A percentile compares a stretch with the other conserved stretches of the same genome.
These are phyloP conservation scores for Gymnopilus junonius DNA, from an alignment of 768 basidiomycete genomes.

Conservation along the genomic window DNA sequence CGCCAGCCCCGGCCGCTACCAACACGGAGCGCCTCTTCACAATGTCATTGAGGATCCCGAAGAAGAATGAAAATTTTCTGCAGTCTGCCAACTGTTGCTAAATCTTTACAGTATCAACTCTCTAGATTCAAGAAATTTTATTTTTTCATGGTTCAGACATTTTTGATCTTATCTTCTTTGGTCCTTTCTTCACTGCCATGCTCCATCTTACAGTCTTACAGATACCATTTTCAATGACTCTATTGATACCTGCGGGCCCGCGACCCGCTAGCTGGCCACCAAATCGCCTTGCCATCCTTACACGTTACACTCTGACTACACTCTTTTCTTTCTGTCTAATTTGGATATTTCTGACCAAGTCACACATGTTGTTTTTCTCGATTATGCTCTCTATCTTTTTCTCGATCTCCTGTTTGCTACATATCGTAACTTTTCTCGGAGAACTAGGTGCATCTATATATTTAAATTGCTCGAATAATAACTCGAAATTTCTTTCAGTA, in stretches of 20 bases:
- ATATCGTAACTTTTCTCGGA: conserved; percentile 3
- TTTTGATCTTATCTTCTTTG: background rate
- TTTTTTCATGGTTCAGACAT: background rate
- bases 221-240: conserved; percentile 15
- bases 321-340: background rate
- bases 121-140: background rate
- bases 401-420: conserved; percentile 2
- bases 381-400: conserved; percentile 10
- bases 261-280: conserved; percentile 13
- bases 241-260: conserved; percentile 18
- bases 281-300: conserved; percentile 1
- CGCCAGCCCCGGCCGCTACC: conserved; percentile 71
- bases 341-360: conserved; percentile 12
- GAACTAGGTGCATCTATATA: conserved; percentile 4
- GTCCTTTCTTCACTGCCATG: background rate
- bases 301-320: conserved; percentile 5
- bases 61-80: conserved; percentile 50
- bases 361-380: conserved; percentile 19
- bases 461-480: conserved; percentile 8
- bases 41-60: conserved; percentile 81
- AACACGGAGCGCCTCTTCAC: conserved; percentile 85
- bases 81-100: background rate
- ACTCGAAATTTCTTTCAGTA: background rate
- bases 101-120: background rate
- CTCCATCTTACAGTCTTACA: background rate